Evolutionary conservation across 768 basidiomycete species (phyloP).

Genomic region (Boletales sp.): DNA sequence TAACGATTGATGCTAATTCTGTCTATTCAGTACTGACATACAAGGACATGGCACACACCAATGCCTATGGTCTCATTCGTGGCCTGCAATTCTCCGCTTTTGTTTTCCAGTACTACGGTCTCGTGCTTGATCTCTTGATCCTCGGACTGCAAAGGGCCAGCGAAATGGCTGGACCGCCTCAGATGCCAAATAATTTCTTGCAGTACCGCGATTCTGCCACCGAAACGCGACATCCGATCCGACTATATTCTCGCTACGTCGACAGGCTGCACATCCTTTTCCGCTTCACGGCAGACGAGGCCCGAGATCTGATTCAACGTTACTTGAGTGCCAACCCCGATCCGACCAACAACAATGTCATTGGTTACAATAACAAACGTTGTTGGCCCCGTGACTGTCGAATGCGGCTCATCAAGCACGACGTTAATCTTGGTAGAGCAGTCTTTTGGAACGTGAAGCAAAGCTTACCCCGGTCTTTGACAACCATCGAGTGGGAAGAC

Average conservation of each 20-base stretch:
- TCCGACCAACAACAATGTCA: conserved; percentile 98
- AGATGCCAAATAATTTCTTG: conserved; percentile 97
- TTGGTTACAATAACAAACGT: conserved; percentile 98
- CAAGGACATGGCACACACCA: conserved; percentile 98
- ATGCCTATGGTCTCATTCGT: conserved; percentile 94
- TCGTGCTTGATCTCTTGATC: conserved; percentile 92
- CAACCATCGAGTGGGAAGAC: conserved; percentile 99
- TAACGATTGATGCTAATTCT: background rate
- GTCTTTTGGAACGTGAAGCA: conserved; percentile 99
- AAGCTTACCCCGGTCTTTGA: conserved; percentile 89
- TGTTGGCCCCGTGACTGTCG: conserved; percentile 99
- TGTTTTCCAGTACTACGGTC: conserved; percentile 98
- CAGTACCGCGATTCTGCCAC: conserved; percentile 95
- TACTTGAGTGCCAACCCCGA: conserved; percentile 98
- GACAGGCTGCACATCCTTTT: conserved; percentile 94
- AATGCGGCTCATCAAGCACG: conserved; percentile 98
- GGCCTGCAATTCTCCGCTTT: conserved; percentile 98
- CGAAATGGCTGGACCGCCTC: conserved; percentile 98
- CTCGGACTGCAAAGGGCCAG: conserved; percentile 97
- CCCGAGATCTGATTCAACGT: conserved; percentile 95
- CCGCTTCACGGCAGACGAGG: conserved; percentile 96
- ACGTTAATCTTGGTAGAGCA: conserved; percentile 96
- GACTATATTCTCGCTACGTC: conserved; percentile 95
- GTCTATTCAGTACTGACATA: conserved; percentile 64
- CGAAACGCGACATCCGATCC: conserved; percentile 96